These are phyloP conservation scores for Pleurotus djamor DNA, from an alignment of 768 basidiomycete genomes.

Conservation along the genomic window DNA sequence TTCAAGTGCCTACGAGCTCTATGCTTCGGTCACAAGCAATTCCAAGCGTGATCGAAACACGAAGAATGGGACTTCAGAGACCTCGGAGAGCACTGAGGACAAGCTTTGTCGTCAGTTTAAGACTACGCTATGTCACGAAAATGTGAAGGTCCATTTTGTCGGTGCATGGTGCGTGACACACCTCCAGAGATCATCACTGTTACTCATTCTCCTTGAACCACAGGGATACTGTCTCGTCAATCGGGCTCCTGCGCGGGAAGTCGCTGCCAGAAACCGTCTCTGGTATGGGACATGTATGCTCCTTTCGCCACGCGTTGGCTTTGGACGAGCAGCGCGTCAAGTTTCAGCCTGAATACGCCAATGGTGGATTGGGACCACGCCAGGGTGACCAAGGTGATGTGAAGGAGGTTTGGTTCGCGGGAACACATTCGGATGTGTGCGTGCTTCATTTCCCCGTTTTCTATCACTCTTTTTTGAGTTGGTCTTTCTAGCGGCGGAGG, in stretches of 20 bases:
- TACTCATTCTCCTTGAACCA: too few relatives aligned
- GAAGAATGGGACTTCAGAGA: neutral
- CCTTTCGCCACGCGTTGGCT: conserved; percentile 27
- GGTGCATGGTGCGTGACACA: conserved; percentile 45
- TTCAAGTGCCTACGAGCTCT: neutral
- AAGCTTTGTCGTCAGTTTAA: conserved; percentile 15
- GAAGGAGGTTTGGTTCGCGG: too few relatives aligned
- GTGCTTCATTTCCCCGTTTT: neutral
- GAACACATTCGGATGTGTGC: conserved; percentile 14
- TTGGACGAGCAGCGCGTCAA: conserved; percentile 19
- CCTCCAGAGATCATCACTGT: too few relatives aligned
- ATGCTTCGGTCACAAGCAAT: neutral
- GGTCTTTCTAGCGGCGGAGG: conserved; percentile 13
- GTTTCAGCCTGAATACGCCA: conserved; percentile 25
- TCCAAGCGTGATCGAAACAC: neutral
- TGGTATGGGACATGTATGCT: conserved; percentile 23
- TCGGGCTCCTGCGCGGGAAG: conserved; percentile 18
- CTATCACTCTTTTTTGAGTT: too few relatives aligned
- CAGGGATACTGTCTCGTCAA: conserved; percentile 13
- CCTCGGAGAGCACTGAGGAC: too few relatives aligned
- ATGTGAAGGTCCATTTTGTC: conserved; percentile 39
- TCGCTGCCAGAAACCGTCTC: conserved; percentile 9
- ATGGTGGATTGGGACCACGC: conserved; percentile 7
- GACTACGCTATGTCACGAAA: conserved; percentile 14
- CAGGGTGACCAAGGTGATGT: neutral